Percentiles rank a stretch among this genome's conserved stretches.
Conservation (phyloP, 768 basidiomycete species). For the Boletus rex-veris region DNA sequence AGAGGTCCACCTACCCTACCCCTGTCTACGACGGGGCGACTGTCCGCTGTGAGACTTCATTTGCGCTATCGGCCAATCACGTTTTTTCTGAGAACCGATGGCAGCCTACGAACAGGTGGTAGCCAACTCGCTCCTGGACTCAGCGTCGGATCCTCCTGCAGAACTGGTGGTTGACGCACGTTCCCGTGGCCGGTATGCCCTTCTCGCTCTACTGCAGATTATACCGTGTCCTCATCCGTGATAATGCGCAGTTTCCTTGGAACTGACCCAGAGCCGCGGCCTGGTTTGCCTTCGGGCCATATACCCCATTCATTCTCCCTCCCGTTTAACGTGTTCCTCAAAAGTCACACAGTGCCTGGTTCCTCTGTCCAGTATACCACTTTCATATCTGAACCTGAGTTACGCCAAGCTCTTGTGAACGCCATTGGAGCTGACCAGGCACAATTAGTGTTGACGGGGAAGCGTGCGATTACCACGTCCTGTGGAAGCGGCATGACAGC, state of each 20-base stretch:
- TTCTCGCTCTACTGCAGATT: neutral
- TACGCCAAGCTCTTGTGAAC: conserved; percentile 58
- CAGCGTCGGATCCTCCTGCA: conserved; percentile 40
- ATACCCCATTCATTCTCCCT: conserved; percentile 84
- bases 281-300: conserved; percentile 86
- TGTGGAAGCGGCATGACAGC: conserved; percentile 99
- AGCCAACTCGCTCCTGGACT: conserved; percentile 55
- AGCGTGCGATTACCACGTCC: conserved; percentile 61
- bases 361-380: conserved; percentile 52
- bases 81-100: conserved; percentile 12
- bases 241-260: conserved; percentile 64
- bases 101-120: conserved; percentile 82
- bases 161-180: conserved; percentile 89
- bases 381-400: conserved; percentile 52
- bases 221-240: conserved; percentile 1
- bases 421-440: conserved; percentile 58
- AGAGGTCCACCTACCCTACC: conserved; percentile 42
- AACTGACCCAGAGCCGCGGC: conserved; percentile 82
- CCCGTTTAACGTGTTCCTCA: conserved; percentile 76
- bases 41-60: conserved; percentile 42
- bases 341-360: conserved; percentile 32
- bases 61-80: conserved; percentile 31
- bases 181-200: conserved; percentile 66
- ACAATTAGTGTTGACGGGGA: conserved; percentile 56
- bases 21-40: conserved; percentile 50